Base-by-base conservation (phyloP, 1,284 basidiomycete species). In the Agaricales sp. region DNA sequence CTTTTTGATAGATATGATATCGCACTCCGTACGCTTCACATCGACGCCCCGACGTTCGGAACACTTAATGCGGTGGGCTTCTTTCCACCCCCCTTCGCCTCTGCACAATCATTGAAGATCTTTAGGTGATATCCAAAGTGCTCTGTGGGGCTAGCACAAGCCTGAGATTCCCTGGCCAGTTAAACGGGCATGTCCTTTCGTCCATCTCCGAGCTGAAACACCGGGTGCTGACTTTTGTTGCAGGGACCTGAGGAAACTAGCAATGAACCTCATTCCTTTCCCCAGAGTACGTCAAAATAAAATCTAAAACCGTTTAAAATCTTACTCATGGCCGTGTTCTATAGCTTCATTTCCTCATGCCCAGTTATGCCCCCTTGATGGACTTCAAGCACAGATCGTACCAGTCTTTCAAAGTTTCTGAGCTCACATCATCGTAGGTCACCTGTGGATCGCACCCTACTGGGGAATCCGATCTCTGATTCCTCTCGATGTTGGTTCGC, bases 131-230 rank as follows among this genome's bases (percentile, higher is more conserved):
- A 44, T 74, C 87, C 4, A 82, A 80, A 63, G 89, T 91, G 43
- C 92, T 95, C 89, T 89, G 87, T 53, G 92, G 92, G 54, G 80
- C 91, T 37, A 91, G 87, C 60, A 93, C 92, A 1, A 89, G 86
- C 61, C 71, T 95, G 53, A 87, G 92, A 43, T 94, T 96, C 79
- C 92, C 93, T 25, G 94, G 94, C 48, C 90, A 94, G 65, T 74
- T 95, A 52, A 96, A 96, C 65, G 87, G 84, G 84, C 84, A 54
- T 2, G 74, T 14, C 23, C 38, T 21, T 30, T 37, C 3, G 19
- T n/a, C 16, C 3, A 21, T 41, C 38, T n/a, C n/a, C n/a, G n/a
- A n/a, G n/a, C n/a, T n/a, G n/a, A n/a, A 11, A n/a, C 24, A 11
- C 24, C 23, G 24, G 22, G 51, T 4, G 45, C 37, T 37, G 22